Base-by-base conservation (phyloP, 129 eudicot species). In the Erigeron canadensis region DNA sequence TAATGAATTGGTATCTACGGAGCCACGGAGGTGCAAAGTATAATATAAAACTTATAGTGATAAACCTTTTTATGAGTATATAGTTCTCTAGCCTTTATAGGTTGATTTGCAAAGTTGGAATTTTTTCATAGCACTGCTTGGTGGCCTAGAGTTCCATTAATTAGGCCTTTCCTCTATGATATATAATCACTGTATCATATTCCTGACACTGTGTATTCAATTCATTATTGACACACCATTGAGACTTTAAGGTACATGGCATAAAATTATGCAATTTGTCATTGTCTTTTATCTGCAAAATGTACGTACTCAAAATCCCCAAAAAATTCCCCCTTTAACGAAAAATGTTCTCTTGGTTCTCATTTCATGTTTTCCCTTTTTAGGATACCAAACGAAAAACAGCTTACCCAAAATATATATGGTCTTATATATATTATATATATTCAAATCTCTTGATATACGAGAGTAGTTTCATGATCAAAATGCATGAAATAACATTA, bases 61-160 rank as follows among this genome's bases (percentile, higher is more conserved):
- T 75, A 40, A 40, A 22, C 11, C 65, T 58, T 75, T 17, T 34
- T 23, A 45, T 56, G 59, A 57, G 48, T 75, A 67, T 41, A 55
- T 45, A 67, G 74, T 76, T 56, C 8, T 76, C 10, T 76, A 76
- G 80, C 51, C 74, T 76, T 67, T 76, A 57, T 76, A 76, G 80
- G 74, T 45, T 71, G 17, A 37, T 43, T 75, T 44, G 60, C 47
- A 76, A 67, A 57, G 74, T 57, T 44, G 62, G 74, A 67, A 76
- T 76, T 76, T 34, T 34, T 28, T 28, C 19, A 17, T 76, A 67
- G 74, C 74, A 75, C 5, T 75, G n/a, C n/a, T 65, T 28, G 58
- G 63, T 75, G 60, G 73, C 72, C 65, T 75, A 75, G 58, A 75
- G 73, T 46, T 22, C 80, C 59, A 67, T 63, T 15, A 58, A 8